phyloP scores from a whole-genome alignment of 2,329 filamentous ascomycete species.

The Furcasterigmium furcatum region DNA sequence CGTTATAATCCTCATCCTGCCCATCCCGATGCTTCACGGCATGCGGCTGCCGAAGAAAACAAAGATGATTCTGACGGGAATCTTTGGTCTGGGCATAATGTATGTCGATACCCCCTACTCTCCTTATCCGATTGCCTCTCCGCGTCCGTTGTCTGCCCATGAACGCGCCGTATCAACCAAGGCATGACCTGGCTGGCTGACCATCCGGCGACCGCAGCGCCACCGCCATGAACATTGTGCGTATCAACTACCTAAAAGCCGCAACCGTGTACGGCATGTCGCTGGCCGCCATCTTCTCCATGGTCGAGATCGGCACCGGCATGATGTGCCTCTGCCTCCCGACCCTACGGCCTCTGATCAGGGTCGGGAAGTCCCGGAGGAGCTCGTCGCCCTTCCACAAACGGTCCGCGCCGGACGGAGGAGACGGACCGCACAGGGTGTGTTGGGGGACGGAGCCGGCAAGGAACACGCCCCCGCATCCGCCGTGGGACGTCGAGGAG shows the following conservation, averaged over 20 bases:
- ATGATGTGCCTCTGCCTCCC: constrained; percentile 36
- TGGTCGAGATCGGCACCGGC: constrained; percentile 34
- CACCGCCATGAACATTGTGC: constrained; percentile 15
- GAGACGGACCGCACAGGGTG: no score
- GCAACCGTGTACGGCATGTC: constrained; percentile 27
- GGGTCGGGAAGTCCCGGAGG: no score
- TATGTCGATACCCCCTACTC: constrained; percentile 2
- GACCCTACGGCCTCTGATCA: constrained; percentile 27
- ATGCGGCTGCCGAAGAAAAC: constrained; percentile 6
- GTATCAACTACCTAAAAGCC: constrained; percentile 23
- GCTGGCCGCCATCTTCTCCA: constrained; percentile 28
- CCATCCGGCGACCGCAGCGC: no score
- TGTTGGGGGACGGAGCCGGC: no score
- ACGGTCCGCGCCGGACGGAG: no score
- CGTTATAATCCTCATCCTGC: constrained; percentile 12
- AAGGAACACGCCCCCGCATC: no score
- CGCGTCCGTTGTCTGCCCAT: no score
- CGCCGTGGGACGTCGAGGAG: no score
- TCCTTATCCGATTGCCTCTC: no score
- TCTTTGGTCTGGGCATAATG: constrained; percentile 12
- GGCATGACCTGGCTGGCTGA: background rate
- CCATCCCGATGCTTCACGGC: constrained; percentile 7
- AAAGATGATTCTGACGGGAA: constrained; percentile 7
- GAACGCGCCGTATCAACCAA: no score
- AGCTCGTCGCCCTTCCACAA: no score